Evolutionary conservation across 2,329 filamentous ascomycete species (phyloP), one percentile per base, ranked within the genome.

Genomic region (Ceratocystis lukuohia): DNA sequence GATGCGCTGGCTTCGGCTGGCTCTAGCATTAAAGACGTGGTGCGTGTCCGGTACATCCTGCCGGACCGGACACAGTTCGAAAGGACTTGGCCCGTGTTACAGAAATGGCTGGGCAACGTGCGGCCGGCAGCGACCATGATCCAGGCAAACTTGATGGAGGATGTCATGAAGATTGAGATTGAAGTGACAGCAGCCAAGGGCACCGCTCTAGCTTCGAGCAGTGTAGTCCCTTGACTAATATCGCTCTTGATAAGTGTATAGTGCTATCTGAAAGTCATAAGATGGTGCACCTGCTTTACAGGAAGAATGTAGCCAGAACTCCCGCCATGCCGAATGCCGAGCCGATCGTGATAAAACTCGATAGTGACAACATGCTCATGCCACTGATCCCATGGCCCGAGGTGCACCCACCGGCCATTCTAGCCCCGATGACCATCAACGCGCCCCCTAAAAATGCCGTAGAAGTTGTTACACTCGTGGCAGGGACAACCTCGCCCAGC

Each of bases 341-440:
- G 2, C 74, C 79, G 28, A 87, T 83, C 0, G 83, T 85, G 12
- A 88, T 73, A 66, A 87, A 77, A 71, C 86, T 88, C 8, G 84
- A 82, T 3, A 81, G 74, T 0, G 82, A 84, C 63, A 88, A 75
- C 68, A 85, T 75, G n/a, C 82, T 81, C 71, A 88, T 79, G 0
- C 86, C 86, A 67, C 82, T 87, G 69, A 89, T 84, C 0, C 86
- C 86, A 72, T 89, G 86, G 0, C 86, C 86, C 4, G 83, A 86
- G 0, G 86, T 87, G 69, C 86, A 89, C 0, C 86, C 86, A 1
- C 84, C 85, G 0, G 82, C 85, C 65, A 88, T 71, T 62, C 85
- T 79, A 1, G 84, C 78, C 0, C 86, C 86, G 7, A 88, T 72
- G 0, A 80, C 78, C 75, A 88, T 82, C 15, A 80, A 67, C 2